Evolutionary conservation across 2,329 filamentous ascomycete species (phyloP).

Genomic region (Xylariaceae sp.): DNA sequence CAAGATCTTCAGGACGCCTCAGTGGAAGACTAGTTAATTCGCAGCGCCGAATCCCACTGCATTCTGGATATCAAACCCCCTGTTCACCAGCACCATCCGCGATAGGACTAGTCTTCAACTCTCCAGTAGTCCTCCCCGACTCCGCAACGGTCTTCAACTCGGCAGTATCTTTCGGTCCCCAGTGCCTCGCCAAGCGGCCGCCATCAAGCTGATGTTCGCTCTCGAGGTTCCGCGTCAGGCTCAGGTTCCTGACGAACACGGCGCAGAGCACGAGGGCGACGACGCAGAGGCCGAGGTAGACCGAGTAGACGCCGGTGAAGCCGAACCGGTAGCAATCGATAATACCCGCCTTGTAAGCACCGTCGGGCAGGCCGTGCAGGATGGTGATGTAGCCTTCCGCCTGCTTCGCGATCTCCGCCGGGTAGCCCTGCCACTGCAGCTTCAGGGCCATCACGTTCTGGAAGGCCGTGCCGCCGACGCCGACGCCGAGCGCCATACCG

Average conservation of each 20-base stretch:
- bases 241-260: not conserved
- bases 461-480: slow-evolving; percentile 45
- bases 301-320: not conserved
- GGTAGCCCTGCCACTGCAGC: slow-evolving; percentile 35
- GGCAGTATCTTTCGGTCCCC: not conserved
- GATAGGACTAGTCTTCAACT: no score
- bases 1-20: no score
- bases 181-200: not conserved
- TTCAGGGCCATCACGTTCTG: slow-evolving; percentile 44
- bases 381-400: slow-evolving; percentile 31
- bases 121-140: no score
- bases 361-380: slow-evolving; percentile 8
- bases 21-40: no score
- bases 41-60: no score
- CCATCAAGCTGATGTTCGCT: not conserved
- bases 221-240: not conserved
- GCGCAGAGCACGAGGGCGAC: not conserved
- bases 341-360: not conserved
- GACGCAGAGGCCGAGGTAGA: not conserved
- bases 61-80: no score
- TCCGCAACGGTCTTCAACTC: not conserved
- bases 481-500: slow-evolving; percentile 46
- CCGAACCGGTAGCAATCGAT: not conserved
- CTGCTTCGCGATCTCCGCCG: slow-evolving; percentile 34
- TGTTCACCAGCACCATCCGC: no score